Percentiles rank a stretch among this genome's conserved stretches.
These are phyloP conservation scores for Yarrowia sp. DNA, from an alignment of 805 yeast species.

Conservation along the genomic window DNA sequence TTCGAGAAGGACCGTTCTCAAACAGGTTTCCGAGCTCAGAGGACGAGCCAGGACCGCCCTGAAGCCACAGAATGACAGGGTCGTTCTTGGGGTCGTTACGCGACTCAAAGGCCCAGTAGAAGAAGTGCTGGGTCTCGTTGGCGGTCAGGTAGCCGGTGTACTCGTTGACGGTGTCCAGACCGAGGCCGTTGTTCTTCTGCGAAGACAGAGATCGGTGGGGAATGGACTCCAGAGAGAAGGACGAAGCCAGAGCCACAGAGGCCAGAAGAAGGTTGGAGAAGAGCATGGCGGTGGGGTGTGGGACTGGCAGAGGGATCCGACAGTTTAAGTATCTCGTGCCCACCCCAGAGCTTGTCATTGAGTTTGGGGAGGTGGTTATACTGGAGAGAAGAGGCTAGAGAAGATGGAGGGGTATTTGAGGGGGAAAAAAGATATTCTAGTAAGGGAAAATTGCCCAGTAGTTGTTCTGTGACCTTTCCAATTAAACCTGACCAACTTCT, in stretches of 20 bases:
- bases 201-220: slow-evolving; percentile 9
- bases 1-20: slow-evolving; percentile 77
- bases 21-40: slow-evolving; percentile 79
- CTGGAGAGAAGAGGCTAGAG: too few species aligned
- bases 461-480: too few species aligned
- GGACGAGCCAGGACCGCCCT: slow-evolving; percentile 89
- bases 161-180: slow-evolving; percentile 78
- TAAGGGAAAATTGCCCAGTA: too few species aligned
- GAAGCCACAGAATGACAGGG: slow-evolving; percentile 80
- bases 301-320: too few species aligned
- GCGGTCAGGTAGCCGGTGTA: slow-evolving; percentile 84
- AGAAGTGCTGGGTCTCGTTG: slow-evolving; percentile 78
- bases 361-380: too few species aligned
- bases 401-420: too few species aligned
- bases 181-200: slow-evolving; percentile 51
- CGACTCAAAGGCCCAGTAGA: slow-evolving; percentile 80
- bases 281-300: neutral
- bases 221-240: slow-evolving; percentile 13
- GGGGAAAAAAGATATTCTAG: too few species aligned
- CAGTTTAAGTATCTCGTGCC: too few species aligned
- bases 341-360: too few species aligned
- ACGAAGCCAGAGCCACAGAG: slow-evolving; percentile 4
- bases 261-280: slow-evolving; percentile 11
- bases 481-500: too few species aligned
- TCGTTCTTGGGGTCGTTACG: slow-evolving; percentile 80